Evolutionary conservation across 345 rosid genomes (phyloP), one percentile per base, ranked within the genome.

Genomic region (Eucalyptus cloeziana): DNA sequence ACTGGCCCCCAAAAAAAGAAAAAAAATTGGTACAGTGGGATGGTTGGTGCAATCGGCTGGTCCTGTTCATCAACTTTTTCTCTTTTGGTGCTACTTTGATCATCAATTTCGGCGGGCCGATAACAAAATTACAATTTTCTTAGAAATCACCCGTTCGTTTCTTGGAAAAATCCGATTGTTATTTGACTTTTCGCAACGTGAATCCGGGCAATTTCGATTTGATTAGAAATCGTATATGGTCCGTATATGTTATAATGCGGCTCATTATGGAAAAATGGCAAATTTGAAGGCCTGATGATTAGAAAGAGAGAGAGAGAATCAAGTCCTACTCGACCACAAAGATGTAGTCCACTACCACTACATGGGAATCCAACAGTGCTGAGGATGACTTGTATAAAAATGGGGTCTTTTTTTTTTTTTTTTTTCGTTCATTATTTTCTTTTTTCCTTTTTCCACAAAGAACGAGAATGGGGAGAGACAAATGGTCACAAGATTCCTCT

Each of bases 281-380:
- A 19, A 37, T 24, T 71, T 10, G 45, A 37, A 3, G 45, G 45
- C 45, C 45, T 10, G 27, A 37, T 3, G 27, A 71, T 37, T 37
- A 10, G 3, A 76, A 21, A 76, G 25, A 37, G 47, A 40, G 80
- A 8, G 44, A 10, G 43, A 67, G 43, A 33, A 33, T 8, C 80
- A 69, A 69, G 80, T 17, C 44, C 44, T 69, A 4, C 25, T 69
- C 24, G 44, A 33, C 81, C 89, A 52, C 56, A 88, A 86, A 88
- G n/a, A 85, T 88, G 89, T 88, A 85, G 87, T 85, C 87, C 89
- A 85, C 87, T 88, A 85, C 24, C 56, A 60, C 40, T 86, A 85
- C 87, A 60, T 85, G 80, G 44, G 62, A 85, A 88, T 60, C 89
- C 87, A 31, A 60, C 58, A 25, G 37, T 85, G 85, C 60, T 45